phyloP scores from a whole-genome alignment of 371 early-diverging fungal genomes.

The Circinella minor region DNA sequence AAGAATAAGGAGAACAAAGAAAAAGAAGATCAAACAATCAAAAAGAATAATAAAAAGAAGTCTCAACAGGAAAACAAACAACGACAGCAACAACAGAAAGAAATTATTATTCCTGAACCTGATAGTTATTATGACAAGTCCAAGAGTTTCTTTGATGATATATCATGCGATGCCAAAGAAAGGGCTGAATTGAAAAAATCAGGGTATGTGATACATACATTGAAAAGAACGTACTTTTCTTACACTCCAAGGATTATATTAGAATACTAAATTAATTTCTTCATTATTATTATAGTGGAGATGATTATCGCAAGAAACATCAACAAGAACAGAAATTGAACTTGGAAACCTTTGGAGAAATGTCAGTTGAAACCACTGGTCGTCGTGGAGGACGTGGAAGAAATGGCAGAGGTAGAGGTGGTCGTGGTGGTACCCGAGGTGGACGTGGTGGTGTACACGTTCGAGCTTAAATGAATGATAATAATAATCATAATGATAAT shows the following conservation, averaged over 20 bases:
- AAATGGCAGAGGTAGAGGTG: constrained; percentile 11
- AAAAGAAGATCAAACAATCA: neutral
- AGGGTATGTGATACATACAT: constrained; percentile 14
- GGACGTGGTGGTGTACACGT: constrained; percentile 2
- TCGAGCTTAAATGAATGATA: neutral
- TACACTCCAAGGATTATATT: no score
- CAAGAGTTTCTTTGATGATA: constrained; percentile 91
- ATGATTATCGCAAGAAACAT: constrained; percentile 66
- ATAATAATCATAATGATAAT: no score
- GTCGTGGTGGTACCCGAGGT: neutral
- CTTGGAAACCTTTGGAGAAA: constrained; percentile 90
- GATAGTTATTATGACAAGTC: constrained; percentile 62
- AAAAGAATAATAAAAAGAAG: neutral
- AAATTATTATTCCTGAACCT: constrained; percentile 54
- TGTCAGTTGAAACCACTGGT: constrained; percentile 58
- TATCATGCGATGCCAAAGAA: constrained; percentile 91
- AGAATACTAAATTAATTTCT: neutral
- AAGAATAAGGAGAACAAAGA: neutral
- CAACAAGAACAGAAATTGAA: constrained; percentile 82
- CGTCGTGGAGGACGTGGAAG: constrained; percentile 14
- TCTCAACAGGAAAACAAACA: neutral
- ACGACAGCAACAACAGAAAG: constrained; percentile 35
- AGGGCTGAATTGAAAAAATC: constrained; percentile 48
- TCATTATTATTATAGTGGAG: neutral
- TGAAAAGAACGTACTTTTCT: no score